phyloP scores from a whole-genome alignment of 306 rosid species.

The Gillenia trifoliata region DNA sequence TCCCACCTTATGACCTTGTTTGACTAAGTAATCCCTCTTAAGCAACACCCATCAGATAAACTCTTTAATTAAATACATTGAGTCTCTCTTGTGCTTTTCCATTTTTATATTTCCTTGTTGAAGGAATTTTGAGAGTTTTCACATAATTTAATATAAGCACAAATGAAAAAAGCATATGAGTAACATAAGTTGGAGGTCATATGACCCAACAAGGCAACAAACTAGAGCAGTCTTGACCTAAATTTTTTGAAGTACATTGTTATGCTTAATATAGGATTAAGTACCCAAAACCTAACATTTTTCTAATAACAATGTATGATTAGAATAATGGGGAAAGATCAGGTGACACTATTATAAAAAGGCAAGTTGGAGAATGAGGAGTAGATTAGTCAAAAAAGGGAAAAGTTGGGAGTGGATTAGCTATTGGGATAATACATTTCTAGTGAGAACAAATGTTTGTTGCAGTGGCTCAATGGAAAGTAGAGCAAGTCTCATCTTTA shows the following conservation, averaged over 20 bases:
- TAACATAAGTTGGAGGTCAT: too few species aligned
- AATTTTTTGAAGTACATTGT: neutral
- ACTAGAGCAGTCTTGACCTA: neutral
- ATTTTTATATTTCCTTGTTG: neutral
- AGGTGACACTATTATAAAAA: neutral
- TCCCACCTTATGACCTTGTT: neutral
- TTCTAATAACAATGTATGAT: neutral
- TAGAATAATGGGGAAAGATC: neutral
- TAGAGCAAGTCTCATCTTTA: neutral
- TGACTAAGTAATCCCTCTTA: neutral
- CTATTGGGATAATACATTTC: neutral
- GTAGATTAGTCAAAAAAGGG: conserved; percentile 1
- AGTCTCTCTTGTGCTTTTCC: neutral
- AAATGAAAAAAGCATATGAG: neutral
- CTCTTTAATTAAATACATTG: neutral
- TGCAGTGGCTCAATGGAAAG: neutral
- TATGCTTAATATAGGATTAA: neutral
- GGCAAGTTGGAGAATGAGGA: neutral
- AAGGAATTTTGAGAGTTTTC: neutral
- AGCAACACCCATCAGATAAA: neutral
- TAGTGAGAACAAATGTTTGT: neutral
- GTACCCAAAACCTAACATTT: neutral
- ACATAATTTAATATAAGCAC: neutral
- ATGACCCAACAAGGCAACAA: neutral
- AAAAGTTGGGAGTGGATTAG: conserved; percentile 3